Conservation (phyloP, 805 yeast species). For the Candida saitoana region DNA sequence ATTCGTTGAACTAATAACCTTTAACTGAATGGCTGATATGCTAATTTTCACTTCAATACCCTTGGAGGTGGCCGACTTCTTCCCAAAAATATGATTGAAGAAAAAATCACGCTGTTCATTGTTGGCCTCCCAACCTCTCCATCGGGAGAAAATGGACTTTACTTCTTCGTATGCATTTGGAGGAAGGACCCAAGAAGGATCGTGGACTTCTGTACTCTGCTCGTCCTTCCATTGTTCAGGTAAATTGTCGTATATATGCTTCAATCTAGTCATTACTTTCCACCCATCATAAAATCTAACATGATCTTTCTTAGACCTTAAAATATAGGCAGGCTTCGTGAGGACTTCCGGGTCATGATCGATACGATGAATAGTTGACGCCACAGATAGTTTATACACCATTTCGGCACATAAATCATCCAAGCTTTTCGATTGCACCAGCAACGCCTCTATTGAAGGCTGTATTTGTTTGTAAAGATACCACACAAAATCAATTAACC, state of each 20-base stretch:
- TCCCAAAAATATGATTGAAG: slow-evolving; percentile 14
- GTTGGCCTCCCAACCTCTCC: slow-evolving; percentile 92
- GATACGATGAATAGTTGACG: slow-evolving; percentile 41
- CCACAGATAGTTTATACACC: slow-evolving; percentile 37
- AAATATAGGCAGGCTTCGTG: slow-evolving; percentile 81
- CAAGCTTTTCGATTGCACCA: slow-evolving; percentile 11
- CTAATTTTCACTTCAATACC: not conserved
- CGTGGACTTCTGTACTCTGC: slow-evolving; percentile 26
- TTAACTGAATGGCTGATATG: not conserved
- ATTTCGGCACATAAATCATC: slow-evolving; percentile 28
- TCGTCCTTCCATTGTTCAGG: slow-evolving; percentile 50
- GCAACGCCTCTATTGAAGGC: slow-evolving; percentile 17
- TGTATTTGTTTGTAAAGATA: slow-evolving; percentile 9
- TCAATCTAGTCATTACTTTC: slow-evolving; percentile 74
- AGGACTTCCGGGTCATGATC: slow-evolving; percentile 85
- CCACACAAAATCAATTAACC: slow-evolving; percentile 18
- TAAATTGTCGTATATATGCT: slow-evolving; percentile 63
- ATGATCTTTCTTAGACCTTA: slow-evolving; percentile 68
- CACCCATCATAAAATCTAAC: slow-evolving; percentile 80
- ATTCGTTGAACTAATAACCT: not conserved
- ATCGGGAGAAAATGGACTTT: slow-evolving; percentile 55
- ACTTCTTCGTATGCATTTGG: slow-evolving; percentile 52
- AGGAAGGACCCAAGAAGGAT: slow-evolving; percentile 43
- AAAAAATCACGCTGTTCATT: slow-evolving; percentile 16
- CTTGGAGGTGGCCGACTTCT: not conserved